Conservation (phyloP, 2,329 filamentous ascomycete genomes). For the Incumbomyces lentus region DNA sequence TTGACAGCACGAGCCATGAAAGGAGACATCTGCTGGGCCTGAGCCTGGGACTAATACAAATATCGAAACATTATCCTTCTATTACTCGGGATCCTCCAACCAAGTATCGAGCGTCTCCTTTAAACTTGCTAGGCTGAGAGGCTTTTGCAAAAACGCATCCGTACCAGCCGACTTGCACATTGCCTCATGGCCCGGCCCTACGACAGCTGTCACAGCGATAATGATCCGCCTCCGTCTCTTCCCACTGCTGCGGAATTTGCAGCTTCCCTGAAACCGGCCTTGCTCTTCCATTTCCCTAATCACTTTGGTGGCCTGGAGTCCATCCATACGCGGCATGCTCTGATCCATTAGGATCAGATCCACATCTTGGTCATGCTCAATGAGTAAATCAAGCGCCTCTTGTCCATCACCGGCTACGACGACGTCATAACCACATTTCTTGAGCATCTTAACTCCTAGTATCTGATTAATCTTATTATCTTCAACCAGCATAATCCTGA, state of each 20-base stretch:
- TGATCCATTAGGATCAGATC: constrained; percentile 27
- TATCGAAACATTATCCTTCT: background rate
- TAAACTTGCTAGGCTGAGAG: constrained; percentile 16
- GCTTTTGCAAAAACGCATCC: constrained; percentile 25
- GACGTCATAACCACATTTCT: constrained; percentile 18
- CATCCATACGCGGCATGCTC: constrained; percentile 26
- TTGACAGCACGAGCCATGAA: no score
- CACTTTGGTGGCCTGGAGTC: constrained; percentile 23
- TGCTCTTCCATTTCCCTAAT: constrained; percentile 23
- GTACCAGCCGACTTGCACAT: constrained; percentile 23
- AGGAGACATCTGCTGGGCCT: no score
- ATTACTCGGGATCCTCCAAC: background rate
- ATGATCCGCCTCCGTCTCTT: constrained; percentile 18
- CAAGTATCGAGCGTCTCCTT: background rate
- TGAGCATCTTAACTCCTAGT: constrained; percentile 21
- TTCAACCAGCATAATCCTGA: constrained; percentile 20
- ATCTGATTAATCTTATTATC: constrained; percentile 27
- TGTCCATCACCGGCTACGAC: constrained; percentile 23
- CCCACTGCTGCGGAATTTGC: background rate
- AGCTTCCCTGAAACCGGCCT: constrained; percentile 9
- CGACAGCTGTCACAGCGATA: constrained; percentile 25
- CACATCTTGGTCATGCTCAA: constrained; percentile 18
- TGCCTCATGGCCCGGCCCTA: constrained; percentile 20
- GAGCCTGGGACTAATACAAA: no score
- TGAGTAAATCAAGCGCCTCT: constrained; percentile 21